Evolutionary conservation across 2,329 filamentous ascomycete species (phyloP), one percentile per base, ranked within the genome.

Genomic region (Sphaceloma murrayae): DNA sequence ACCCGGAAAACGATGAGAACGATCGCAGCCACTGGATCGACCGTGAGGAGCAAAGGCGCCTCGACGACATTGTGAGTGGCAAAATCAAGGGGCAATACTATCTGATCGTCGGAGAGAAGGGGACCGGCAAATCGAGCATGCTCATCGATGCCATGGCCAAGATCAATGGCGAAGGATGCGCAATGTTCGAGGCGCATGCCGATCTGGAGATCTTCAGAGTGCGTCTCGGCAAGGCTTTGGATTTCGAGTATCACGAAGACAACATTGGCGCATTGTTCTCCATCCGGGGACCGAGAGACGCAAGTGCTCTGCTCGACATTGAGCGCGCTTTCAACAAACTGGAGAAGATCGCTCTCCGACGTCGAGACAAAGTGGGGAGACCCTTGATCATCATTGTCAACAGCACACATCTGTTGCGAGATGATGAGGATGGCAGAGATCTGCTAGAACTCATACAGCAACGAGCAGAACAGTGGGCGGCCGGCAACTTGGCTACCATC

Each of bases 181-280:
- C 88, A 53, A 94, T 98, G 85, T 85, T 96, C 56, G 91, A 98
- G 64, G 88, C 89, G 1, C 91, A 98, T 62, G 82, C 87, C 4
- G 88, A 98, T 61, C 74, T 88, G 1, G 91, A 98, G 57, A 94
- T 98, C 48, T 94, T 98, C 61, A 82, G 91, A 13, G 82, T 95
- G 32, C 77, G 91, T 3, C 74, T 98, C 3, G 91, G 91, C 18
- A 95, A 94, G 60, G 86, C 88, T 2, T 71, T 98, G 30, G 88
- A 98, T 61, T 98, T 88, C 60, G 91, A 98, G 59, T 98, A 84
- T 56, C 86, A 96, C 58, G 91, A 96, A 66, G 91, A 98, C 67
- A 95, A 94, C 58, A 95, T 98, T 50, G 91, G 91, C 33, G 85
- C 85, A 4, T 82, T 98, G 48, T 98, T 98, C 63, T 94, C 85